These are phyloP conservation scores for Liquidambar formosana DNA, from an alignment of 164 flowering plant genomes.

Conservation along the genomic window DNA sequence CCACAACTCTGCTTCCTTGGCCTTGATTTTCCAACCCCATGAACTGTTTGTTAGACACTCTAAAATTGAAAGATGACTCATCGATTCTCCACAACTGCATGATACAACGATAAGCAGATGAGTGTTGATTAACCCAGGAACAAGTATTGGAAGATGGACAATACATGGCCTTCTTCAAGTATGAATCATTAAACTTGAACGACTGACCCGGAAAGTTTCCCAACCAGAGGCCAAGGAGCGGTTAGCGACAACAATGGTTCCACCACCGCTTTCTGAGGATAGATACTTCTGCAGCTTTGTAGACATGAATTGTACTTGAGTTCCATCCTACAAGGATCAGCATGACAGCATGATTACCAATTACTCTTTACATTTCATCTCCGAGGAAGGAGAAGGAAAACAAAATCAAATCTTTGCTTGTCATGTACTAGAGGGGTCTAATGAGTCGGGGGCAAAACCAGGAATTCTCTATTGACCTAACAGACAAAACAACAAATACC, in stretches of 20 bases:
- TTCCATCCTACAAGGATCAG: slow-evolving; percentile 7
- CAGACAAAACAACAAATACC: too few species aligned
- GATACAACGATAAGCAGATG: not conserved
- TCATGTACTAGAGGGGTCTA: too few species aligned
- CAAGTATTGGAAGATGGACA: too few species aligned
- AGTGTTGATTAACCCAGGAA: not conserved
- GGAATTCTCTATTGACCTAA: too few species aligned
- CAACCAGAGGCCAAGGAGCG: slow-evolving; percentile 12
- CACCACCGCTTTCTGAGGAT: slow-evolving; percentile 16
- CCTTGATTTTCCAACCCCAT: slow-evolving; percentile 11
- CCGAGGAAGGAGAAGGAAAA: too few species aligned
- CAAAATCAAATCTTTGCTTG: too few species aligned
- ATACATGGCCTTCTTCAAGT: too few species aligned
- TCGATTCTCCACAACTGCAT: slow-evolving; percentile 27
- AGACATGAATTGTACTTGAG: slow-evolving; percentile 18
- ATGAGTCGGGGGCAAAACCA: too few species aligned
- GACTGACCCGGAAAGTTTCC: slow-evolving; percentile 23
- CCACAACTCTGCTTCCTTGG: slow-evolving; percentile 1
- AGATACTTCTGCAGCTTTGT: slow-evolving; percentile 19
- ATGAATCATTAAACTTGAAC: not conserved
- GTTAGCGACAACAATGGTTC: slow-evolving; percentile 14
- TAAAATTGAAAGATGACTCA: slow-evolving; percentile 13
- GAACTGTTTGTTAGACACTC: slow-evolving; percentile 23
- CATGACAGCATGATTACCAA: not conserved
- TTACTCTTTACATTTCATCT: too few species aligned